These are phyloP conservation scores for Podaxis mareebaensis DNA, from an alignment of 768 basidiomycete species.

Conservation along the genomic window DNA sequence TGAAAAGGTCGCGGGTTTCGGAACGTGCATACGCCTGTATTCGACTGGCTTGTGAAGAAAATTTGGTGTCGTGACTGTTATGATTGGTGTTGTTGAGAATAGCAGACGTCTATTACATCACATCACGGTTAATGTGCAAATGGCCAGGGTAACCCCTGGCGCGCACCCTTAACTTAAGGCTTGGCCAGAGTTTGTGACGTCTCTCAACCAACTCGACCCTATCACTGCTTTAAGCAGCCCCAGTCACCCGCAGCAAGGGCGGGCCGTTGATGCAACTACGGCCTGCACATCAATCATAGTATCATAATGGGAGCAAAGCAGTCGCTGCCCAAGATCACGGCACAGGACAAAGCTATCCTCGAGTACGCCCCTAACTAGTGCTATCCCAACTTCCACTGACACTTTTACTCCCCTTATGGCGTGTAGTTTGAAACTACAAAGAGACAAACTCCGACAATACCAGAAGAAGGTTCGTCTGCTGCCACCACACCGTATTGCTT, in stretches of 20 bases:
- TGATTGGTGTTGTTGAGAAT: no score
- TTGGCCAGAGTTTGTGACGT: background rate
- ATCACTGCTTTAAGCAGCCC: background rate
- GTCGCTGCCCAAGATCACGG: constrained; percentile 85
- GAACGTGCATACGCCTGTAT: no score
- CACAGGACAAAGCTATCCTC: constrained; percentile 91
- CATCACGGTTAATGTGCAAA: background rate
- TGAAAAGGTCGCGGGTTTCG: background rate
- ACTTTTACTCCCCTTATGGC: constrained; percentile 14
- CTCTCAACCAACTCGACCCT: background rate
- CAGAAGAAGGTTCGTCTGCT: constrained; percentile 75
- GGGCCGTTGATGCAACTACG: constrained; percentile 1
- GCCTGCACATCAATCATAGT: background rate
- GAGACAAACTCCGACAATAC: constrained; percentile 94
- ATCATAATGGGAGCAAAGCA: constrained; percentile 65
- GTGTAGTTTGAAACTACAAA: constrained; percentile 87
- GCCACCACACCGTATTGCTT: background rate
- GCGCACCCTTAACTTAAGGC: no score
- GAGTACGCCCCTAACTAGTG: constrained; percentile 62
- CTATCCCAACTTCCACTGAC: constrained; percentile 16
- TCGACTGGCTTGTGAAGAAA: no score
- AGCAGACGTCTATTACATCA: background rate
- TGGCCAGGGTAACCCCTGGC: no score
- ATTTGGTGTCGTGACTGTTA: no score
- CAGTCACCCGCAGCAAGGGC: background rate